These are phyloP conservation scores for Yarrowia keelungensis DNA, from an alignment of 805 yeast species.

Conservation along the genomic window DNA sequence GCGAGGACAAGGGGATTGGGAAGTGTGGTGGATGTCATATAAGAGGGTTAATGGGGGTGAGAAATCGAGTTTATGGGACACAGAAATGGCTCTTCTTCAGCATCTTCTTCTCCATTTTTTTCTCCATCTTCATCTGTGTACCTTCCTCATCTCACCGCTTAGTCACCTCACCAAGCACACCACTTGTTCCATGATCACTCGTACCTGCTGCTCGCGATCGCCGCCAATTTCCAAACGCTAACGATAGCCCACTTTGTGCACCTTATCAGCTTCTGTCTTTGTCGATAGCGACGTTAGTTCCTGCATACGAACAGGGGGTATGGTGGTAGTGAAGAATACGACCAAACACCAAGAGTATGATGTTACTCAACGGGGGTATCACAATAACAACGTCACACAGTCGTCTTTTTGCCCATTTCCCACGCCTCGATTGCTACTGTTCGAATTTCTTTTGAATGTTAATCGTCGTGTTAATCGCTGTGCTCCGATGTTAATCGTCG, in stretches of 20 bases:
- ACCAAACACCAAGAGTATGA: neutral
- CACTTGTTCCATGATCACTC: neutral
- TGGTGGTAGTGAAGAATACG: neutral
- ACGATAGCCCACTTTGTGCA: conserved; percentile 19
- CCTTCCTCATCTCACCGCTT: too few relatives aligned
- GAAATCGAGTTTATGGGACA: too few relatives aligned
- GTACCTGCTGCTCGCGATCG: conserved; percentile 32
- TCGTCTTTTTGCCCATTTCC: too few relatives aligned
- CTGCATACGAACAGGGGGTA: neutral
- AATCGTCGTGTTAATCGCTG: neutral
- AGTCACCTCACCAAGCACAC: neutral
- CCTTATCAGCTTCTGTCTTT: neutral
- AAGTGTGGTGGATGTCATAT: neutral
- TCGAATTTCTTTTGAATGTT: conserved; percentile 16
- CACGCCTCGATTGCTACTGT: too few relatives aligned
- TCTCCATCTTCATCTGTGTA: too few relatives aligned
- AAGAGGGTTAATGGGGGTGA: too few relatives aligned
- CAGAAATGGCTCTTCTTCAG: too few relatives aligned
- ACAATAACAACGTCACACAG: neutral
- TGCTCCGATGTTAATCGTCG: conserved; percentile 4
- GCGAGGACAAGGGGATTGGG: neutral
- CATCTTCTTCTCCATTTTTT: too few relatives aligned
- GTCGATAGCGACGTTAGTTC: conserved; percentile 12
- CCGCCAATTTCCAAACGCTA: conserved; percentile 25
- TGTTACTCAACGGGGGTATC: neutral